These are phyloP conservation scores for Coniochaeta pulveracea DNA, from an alignment of 2,329 filamentous ascomycete species.

Conservation along the genomic window DNA sequence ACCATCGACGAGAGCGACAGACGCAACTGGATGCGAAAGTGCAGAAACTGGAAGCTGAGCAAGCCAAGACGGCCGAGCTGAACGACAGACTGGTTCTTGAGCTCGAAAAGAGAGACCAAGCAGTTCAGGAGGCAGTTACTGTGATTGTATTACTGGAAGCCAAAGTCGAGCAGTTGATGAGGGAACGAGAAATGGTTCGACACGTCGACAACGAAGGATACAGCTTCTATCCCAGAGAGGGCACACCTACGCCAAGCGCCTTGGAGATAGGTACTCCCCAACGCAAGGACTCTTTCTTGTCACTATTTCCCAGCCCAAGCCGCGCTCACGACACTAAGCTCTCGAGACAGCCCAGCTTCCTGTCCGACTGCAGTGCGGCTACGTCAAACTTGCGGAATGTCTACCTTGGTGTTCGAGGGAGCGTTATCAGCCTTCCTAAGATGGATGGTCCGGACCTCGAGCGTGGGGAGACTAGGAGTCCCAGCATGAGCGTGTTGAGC, in stretches of 20 bases:
- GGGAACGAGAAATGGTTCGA: slow-evolving; percentile 41
- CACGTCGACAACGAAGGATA: slow-evolving; percentile 32
- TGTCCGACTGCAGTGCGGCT: slow-evolving; percentile 47
- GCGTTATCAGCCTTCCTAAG: slow-evolving; percentile 37
- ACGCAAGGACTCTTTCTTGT: slow-evolving; percentile 7
- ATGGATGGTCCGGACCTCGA: slow-evolving; percentile 23
- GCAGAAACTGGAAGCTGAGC: slow-evolving; percentile 41
- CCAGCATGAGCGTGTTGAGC: slow-evolving; percentile 51
- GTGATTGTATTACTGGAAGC: slow-evolving; percentile 58
- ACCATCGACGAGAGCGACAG: slow-evolving; percentile 56
- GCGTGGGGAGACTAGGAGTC: slow-evolving; percentile 36
- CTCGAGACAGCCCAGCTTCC: slow-evolving; percentile 51
- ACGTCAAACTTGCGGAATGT: slow-evolving; percentile 51
- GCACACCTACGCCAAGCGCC: slow-evolving; percentile 14
- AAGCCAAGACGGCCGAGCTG: slow-evolving; percentile 40
- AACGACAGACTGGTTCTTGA: slow-evolving; percentile 46
- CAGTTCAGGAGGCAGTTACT: slow-evolving; percentile 57
- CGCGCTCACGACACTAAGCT: slow-evolving; percentile 26
- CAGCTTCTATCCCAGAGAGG: slow-evolving; percentile 20
- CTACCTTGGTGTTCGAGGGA: slow-evolving; percentile 39
- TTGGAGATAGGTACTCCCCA: slow-evolving; percentile 13
- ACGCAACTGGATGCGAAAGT: slow-evolving; percentile 44
- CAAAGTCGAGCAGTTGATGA: slow-evolving; percentile 39
- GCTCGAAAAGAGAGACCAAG: slow-evolving; percentile 51
- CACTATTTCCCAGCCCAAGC: background rate